Percentiles rank a stretch among this genome's conserved stretches.
These are phyloP conservation scores for Thalassiosira exigua DNA, from an alignment of 352 stramenopile genomes.

Conservation along the genomic window DNA sequence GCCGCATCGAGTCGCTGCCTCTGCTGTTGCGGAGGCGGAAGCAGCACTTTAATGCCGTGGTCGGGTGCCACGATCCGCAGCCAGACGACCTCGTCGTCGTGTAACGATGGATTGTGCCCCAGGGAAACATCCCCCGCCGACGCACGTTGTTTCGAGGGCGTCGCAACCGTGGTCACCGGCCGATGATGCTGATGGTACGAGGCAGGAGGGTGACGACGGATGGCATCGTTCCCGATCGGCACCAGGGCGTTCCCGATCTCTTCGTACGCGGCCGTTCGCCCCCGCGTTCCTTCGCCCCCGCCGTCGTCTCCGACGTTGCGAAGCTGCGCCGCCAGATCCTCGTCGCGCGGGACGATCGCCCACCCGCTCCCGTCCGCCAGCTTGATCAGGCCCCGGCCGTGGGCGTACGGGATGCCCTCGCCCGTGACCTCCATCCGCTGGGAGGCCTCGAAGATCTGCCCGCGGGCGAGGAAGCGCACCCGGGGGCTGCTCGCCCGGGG, in stretches of 20 bases:
- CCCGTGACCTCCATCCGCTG: constrained; percentile 67
- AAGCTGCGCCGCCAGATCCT: constrained; percentile 73
- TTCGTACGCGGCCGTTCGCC: constrained; percentile 54
- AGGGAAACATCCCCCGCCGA: too few relatives aligned
- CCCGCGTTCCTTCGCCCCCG: constrained; percentile 38
- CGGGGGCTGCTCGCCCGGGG: neutral
- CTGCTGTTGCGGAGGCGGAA: constrained; percentile 35
- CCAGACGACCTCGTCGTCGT: constrained; percentile 51
- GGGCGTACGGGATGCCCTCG: constrained; percentile 53
- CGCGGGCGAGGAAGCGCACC: constrained; percentile 64
- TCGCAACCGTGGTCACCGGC: neutral
- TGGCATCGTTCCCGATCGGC: neutral
- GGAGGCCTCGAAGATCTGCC: constrained; percentile 78
- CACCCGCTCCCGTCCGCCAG: constrained; percentile 79
- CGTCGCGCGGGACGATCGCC: constrained; percentile 74
- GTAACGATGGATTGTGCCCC: too few relatives aligned
- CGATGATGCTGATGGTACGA: neutral
- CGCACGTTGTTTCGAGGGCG: neutral
- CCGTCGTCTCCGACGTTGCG: constrained; percentile 22
- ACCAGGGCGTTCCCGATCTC: constrained; percentile 76
- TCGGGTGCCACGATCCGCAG: constrained; percentile 56
- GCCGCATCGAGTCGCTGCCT: constrained; percentile 1
- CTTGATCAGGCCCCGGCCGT: constrained; percentile 76
- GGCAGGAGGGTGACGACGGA: neutral
- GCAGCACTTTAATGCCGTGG: constrained; percentile 44